Conservation (phyloP, 2,329 filamentous ascomycete species). For the Ilyonectria robusta region DNA sequence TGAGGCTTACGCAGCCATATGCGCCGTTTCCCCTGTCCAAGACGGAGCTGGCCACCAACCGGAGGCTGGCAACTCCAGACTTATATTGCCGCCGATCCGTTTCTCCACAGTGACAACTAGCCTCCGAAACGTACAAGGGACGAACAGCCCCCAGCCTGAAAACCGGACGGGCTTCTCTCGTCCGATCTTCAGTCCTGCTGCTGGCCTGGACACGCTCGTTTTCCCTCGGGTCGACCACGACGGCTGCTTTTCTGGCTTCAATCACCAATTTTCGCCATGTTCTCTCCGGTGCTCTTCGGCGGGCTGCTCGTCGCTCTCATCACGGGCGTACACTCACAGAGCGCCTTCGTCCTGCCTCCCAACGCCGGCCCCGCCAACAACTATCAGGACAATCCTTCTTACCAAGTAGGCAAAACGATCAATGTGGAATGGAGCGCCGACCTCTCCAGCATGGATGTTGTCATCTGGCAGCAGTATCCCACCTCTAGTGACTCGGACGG, state of each 20-base stretch:
- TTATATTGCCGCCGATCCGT: not conserved
- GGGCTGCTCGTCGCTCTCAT: not conserved
- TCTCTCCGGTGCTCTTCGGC: not conserved
- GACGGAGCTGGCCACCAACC: not conserved
- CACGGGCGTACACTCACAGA: not conserved
- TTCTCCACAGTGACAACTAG: not conserved
- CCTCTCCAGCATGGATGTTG: conserved; percentile 35
- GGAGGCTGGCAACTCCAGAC: not conserved
- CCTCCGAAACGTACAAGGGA: not conserved
- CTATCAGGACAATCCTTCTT: conserved; percentile 45
- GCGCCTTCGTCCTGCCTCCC: conserved; percentile 12
- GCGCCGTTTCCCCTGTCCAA: not conserved
- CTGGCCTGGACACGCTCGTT: not conserved
- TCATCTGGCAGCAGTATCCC: conserved; percentile 45
- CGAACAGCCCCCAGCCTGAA: not conserved
- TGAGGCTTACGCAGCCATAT: not conserved
- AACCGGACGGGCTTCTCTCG: not conserved
- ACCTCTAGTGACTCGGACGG: conserved; percentile 13
- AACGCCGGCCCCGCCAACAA: conserved; percentile 4
- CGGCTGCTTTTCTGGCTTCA: not conserved
- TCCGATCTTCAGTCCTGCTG: not conserved
- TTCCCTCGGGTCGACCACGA: not conserved
- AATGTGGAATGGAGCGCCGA: conserved; percentile 44
- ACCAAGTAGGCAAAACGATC: conserved; percentile 40
- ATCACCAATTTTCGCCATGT: not conserved